phyloP scores from a whole-genome alignment of 305 asterid genomes.

The Fraxinus latifolia region DNA sequence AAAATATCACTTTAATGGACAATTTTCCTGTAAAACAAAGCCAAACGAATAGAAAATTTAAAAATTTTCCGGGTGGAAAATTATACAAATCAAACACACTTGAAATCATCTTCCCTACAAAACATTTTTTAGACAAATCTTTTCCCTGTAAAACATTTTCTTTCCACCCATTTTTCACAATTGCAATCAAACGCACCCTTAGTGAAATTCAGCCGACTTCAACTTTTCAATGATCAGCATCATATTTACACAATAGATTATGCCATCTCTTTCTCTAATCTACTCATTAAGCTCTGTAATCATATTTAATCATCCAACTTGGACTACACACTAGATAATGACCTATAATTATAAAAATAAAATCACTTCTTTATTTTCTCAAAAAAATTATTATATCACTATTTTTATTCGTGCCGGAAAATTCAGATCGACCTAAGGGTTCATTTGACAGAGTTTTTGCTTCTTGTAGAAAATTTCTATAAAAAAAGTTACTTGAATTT shows the following conservation, averaged over 20 bases:
- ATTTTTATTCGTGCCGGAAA: neutral
- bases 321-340: neutral
- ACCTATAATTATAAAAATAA: neutral
- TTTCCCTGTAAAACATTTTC: no score
- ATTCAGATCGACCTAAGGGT: neutral
- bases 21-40: no score
- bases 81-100: no score
- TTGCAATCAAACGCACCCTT: no score
- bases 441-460: neutral
- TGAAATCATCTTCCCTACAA: no score
- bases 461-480: no score
- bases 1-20: no score
- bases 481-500: neutral
- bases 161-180: no score
- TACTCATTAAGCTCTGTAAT: neutral
- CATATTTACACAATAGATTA: neutral
- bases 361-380: neutral
- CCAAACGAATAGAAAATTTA: no score
- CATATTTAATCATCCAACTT: slow-evolving; percentile 1
- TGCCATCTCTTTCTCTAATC: neutral
- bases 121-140: no score
- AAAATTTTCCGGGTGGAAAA: no score
- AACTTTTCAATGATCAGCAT: neutral
- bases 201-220: neutral
- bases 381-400: neutral